phyloP scores from a whole-genome alignment of 805 yeast genomes.

The Lipomyces yamadae region DNA sequence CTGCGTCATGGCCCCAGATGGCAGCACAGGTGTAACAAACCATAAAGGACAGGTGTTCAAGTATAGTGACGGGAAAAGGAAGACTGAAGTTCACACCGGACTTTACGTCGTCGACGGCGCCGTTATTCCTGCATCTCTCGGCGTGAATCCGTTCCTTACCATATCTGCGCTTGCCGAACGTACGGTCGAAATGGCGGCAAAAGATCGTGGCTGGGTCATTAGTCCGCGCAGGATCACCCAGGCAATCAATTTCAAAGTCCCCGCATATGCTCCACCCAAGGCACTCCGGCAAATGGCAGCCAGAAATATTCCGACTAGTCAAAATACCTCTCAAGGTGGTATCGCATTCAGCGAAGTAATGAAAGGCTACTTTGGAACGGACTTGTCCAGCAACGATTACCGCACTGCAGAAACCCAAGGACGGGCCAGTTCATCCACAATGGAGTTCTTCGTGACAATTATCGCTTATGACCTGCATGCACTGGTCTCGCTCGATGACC shows the following conservation, averaged over 20 bases:
- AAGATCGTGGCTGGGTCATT: constrained; percentile 1
- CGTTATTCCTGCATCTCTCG: not conserved
- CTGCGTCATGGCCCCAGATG: not conserved
- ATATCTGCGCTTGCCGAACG: not conserved
- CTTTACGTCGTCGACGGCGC: not conserved
- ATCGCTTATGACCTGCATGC: not conserved
- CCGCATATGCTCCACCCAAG: not conserved
- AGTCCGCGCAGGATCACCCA: not conserved
- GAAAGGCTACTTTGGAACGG: constrained; percentile 1
- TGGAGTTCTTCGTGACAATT: not conserved
- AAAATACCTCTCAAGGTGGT: not conserved
- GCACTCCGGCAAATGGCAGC: not conserved
- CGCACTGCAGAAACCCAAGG: not conserved
- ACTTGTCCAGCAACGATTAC: not conserved
- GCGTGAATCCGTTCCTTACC: constrained; percentile 1
- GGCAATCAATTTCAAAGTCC: not conserved
- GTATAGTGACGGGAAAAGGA: not conserved
- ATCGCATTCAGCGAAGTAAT: constrained; percentile 1
- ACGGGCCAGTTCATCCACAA: not conserved
- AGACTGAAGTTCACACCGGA: not conserved
- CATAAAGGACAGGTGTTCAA: constrained; percentile 3
- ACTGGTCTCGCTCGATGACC: not conserved
- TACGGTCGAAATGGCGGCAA: not conserved
- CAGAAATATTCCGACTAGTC: not conserved
- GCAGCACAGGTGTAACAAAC: not conserved